These are phyloP conservation scores for Pythium coloratum DNA, from an alignment of 352 stramenopile species.

Conservation along the genomic window DNA sequence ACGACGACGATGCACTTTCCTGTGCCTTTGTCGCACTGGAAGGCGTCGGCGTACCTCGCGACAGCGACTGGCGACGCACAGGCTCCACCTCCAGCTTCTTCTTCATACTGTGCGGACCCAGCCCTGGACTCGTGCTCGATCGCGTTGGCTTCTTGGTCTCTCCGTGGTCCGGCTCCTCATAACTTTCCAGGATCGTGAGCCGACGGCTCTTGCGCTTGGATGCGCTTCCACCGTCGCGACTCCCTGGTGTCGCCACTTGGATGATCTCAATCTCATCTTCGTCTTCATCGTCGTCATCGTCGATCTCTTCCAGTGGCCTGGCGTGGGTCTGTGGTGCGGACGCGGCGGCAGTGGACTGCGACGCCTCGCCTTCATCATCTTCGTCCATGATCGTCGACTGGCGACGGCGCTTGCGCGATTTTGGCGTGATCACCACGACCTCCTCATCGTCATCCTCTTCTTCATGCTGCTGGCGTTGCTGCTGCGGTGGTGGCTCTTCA, in stretches of 20 bases:
- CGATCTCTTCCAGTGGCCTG: conserved; percentile 4
- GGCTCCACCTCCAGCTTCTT: conserved; percentile 22
- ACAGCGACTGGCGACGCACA: conserved; percentile 14
- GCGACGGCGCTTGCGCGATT: conserved; percentile 61
- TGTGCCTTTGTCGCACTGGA: conserved; percentile 2
- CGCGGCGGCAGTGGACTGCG: background rate
- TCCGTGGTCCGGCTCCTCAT: conserved; percentile 27
- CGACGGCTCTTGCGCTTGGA: conserved; percentile 28
- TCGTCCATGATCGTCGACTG: conserved; percentile 57
- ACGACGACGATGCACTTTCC: conserved; percentile 34
- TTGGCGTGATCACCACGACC: conserved; percentile 55
- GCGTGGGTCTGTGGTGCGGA: background rate
- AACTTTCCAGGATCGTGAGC: conserved; percentile 52
- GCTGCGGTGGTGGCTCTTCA: conserved; percentile 22
- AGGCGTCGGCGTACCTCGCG: background rate
- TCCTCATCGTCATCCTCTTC: conserved; percentile 50
- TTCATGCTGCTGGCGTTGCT: background rate
- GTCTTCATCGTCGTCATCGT: conserved; percentile 37
- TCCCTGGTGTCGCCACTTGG: conserved; percentile 30
- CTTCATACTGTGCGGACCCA: background rate
- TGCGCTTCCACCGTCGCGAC: conserved; percentile 17
- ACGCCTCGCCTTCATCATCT: conserved; percentile 44
- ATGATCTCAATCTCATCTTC: conserved; percentile 65
- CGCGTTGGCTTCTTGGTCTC: background rate
- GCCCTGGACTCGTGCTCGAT: background rate